Evolutionary conservation across 192 early-diverging fungal genomes (phyloP), one percentile per base, ranked within the genome.

Genomic region (Chytriomyces sp.): DNA sequence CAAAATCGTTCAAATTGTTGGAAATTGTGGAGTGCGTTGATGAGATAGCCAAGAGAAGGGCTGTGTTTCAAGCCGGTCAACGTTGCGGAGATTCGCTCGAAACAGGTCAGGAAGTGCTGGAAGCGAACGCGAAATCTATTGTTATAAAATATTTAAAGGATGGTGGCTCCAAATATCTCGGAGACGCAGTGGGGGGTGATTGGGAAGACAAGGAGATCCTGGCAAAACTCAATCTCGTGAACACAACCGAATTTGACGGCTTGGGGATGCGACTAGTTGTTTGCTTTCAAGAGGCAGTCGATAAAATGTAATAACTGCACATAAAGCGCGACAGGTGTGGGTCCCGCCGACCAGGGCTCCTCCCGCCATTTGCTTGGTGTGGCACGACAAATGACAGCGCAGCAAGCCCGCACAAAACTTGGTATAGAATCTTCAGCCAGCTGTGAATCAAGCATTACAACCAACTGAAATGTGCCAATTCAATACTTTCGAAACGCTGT

Each of bases 61-160:
- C 32, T 25, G 61, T 74, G 4, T 74, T 74, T 39, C 73, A 74
- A 55, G 38, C 28, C 32, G 61, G 52, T 19, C 73, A 74, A 33
- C 10, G 73, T 40, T 72, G 62, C 38, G 73, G 73, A 41, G 73
- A 74, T 34, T 66, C 63, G n/a, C 37, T 49, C 10, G 73, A 74
- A n/a, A 3, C n/a, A 4, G 73, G 73, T 3, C 41, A 74, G 37
- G 55, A 58, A 56, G 55, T 74, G 5, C 40, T 74, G 5, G 73
- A 74, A 41, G 62, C 62, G 26, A 64, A 74, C 28, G 73, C 34
- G 32, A 64, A 56, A 55, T 8, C 39, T 4, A 56, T 74, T n/a
- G 34, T 74, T 14, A 28, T 66, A 31, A 74, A 74, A 30, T 74
- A 41, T 44, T 40, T 64, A 6, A 39, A n/a, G 30, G 54, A 53